These are phyloP conservation scores for Coemansia sp. DNA, from an alignment of 192 early-diverging fungal genomes.

Conservation along the genomic window DNA sequence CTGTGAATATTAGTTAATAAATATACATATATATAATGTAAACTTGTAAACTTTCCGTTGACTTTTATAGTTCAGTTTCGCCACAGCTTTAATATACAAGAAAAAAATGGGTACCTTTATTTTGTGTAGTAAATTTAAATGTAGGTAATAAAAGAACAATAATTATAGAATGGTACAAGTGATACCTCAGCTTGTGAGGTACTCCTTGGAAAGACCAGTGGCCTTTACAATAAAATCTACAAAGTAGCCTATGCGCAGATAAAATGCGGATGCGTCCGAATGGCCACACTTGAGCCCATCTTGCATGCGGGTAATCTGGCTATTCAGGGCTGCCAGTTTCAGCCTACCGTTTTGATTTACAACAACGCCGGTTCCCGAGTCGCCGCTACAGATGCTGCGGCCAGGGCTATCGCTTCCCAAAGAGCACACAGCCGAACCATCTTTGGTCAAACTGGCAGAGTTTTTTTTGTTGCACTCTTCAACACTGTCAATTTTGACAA, in stretches of 20 bases:
- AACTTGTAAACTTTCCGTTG: not conserved
- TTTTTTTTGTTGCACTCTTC: not conserved
- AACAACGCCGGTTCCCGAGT: slow-evolving; percentile 1
- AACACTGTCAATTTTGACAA: not conserved
- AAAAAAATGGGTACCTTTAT: too few relatives aligned
- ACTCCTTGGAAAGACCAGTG: slow-evolving; percentile 2
- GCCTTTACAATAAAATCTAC: not conserved
- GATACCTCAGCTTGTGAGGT: not conserved
- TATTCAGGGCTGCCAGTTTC: not conserved
- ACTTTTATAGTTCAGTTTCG: too few relatives aligned
- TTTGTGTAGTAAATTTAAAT: not conserved
- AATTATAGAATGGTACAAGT: not conserved
- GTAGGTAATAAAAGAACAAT: not conserved
- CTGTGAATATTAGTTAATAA: not conserved
- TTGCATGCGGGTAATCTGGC: not conserved
- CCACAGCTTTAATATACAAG: too few relatives aligned
- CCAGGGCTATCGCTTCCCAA: not conserved
- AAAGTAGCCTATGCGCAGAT: not conserved
- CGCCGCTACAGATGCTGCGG: slow-evolving; percentile 1
- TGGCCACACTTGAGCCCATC: not conserved
- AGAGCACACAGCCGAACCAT: slow-evolving; percentile 1
- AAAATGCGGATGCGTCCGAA: not conserved
- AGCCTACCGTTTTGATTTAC: not conserved
- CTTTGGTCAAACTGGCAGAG: not conserved
- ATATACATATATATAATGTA: not conserved